Percentiles rank a stretch among this genome's conserved stretches.
These are phyloP conservation scores for Capsella rubella DNA, from an alignment of 441 rosid genomes.

Conservation along the genomic window DNA sequence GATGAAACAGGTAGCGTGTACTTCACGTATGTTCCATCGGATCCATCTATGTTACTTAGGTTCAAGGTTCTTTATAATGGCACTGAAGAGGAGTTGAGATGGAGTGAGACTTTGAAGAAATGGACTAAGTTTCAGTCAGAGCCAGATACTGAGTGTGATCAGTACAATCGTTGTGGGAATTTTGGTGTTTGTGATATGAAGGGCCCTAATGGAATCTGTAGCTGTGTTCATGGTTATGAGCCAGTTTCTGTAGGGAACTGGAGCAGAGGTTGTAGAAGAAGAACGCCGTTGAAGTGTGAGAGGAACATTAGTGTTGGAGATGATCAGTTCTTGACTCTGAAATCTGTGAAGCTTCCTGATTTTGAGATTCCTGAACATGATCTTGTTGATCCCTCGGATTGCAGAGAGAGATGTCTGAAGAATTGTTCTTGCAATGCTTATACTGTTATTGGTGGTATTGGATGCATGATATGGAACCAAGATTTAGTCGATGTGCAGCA, in stretches of 20 bases:
- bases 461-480: constrained; percentile 77
- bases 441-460: constrained; percentile 51
- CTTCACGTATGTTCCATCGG: constrained; percentile 61
- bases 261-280: constrained; percentile 78
- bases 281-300: constrained; percentile 55
- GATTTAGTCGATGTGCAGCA: constrained; percentile 70
- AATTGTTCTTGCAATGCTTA: constrained; percentile 80
- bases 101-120: constrained; percentile 50
- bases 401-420: constrained; percentile 52
- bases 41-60: constrained; percentile 53
- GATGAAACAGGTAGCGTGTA: constrained; percentile 53
- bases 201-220: constrained; percentile 51
- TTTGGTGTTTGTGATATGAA: constrained; percentile 63
- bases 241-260: constrained; percentile 61
- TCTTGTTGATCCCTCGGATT: constrained; percentile 40
- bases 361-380: constrained; percentile 47
- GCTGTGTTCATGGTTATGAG: constrained; percentile 68
- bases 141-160: constrained; percentile 67
- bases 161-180: constrained; percentile 77
- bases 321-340: constrained; percentile 59
- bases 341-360: constrained; percentile 74
- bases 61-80: constrained; percentile 61
- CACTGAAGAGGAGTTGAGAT: constrained; percentile 59
- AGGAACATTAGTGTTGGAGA: constrained; percentile 46
- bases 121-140: constrained; percentile 64